Evolutionary conservation across 2,329 filamentous ascomycete genomes (phyloP), one percentile per base, ranked within the genome.

Genomic region (Neophaeococcomyces mojaviensis): DNA sequence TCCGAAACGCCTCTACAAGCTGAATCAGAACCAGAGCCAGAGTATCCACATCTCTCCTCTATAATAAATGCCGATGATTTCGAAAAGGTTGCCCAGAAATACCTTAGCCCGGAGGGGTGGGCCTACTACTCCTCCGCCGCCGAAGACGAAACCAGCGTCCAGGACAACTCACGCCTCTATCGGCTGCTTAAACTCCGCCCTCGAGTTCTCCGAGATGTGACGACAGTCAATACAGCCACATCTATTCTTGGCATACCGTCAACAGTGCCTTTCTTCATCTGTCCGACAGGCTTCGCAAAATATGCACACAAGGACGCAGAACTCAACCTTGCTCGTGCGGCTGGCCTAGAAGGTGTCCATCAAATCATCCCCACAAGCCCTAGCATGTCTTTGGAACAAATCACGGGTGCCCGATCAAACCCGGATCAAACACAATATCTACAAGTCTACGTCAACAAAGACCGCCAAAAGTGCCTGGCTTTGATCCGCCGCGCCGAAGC

Each of bases 371-470:
- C 4, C 57, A 60, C 7, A 63, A 64, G 16, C 71, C 73, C 59
- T 72, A 75, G 55, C 9, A 43, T 43, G 40, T 43, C 40, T 6
- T 32, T 43, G 8, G 40, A 43, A 26, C 40, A 43, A 19, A 43
- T 43, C n/a, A 22, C 40, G 5, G 30, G 13, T 15, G 40, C 40
- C 7, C 12, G 40, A 35, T 43, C 40, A 9, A 35, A 30, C 6
- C 40, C 40, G n/a, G 20, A 7, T 9, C 40, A 43, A 24, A 35
- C 40, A 22, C 40, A 43, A 35, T 43, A 43, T 15, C 78, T 80
- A 55, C 78, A 81, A 58, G 65, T 82, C 3, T 82, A 82, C 54
- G 74, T 81, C 37, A 72, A 80, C 59, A 73, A 72, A 52, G 66
- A 78, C 49, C 65, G 76, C 0, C 46, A 58, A 9, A 73, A 77